Evolutionary conservation across 768 basidiomycete genomes (phyloP), one percentile per base, ranked within the genome.

Genomic region (Paxillus involutus): DNA sequence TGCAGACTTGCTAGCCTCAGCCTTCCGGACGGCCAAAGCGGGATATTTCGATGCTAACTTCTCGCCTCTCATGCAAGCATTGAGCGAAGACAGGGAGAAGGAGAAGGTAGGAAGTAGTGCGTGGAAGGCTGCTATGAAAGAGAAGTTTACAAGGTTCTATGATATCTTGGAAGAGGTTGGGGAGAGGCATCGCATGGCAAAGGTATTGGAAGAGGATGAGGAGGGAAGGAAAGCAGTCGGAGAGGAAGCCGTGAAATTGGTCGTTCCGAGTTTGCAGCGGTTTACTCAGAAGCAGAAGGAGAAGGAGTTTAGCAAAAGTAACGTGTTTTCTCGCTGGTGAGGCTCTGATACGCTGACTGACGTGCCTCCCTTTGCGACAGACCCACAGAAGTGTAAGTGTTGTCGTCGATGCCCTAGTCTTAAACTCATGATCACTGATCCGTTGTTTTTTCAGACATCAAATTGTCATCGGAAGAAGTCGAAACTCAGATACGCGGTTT

Each of bases 271-370:
- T 40, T 75, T 94, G 57, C 81, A 87, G 69, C 73, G 85, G 52
- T 92, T 93, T 63, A 80, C 80, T 56, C 85, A 88, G 69, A 87
- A 85, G 66, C 83, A 88, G 61, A 78, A 77, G 36, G 90, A 89
- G 41, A 91, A 88, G 67, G 89, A 92, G 59, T 90, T 91, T 60
- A 91, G 89, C 67, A 90, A 88, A 74, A 90, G 91, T 91, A 59
- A 63, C 16, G 81, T 74, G 2, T 12, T 29, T 43, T 33, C 13
- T 40, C 14, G 51, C 35, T 35, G 37, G 6, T 37, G 49, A 35
- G 51, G 49, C 35, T 12, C 59, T 19, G 41, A 19, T 42, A 10
- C 44, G 26, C 35, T 61, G 37, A 59, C 42, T 29, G n/a, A 0
- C 39, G 21, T 21, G 21, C 21, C 21, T 21, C 21, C 21, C 21